These are phyloP conservation scores for Hsuehochloa calcarea DNA, from an alignment of 176 grass and related monocot species.

Conservation along the genomic window DNA sequence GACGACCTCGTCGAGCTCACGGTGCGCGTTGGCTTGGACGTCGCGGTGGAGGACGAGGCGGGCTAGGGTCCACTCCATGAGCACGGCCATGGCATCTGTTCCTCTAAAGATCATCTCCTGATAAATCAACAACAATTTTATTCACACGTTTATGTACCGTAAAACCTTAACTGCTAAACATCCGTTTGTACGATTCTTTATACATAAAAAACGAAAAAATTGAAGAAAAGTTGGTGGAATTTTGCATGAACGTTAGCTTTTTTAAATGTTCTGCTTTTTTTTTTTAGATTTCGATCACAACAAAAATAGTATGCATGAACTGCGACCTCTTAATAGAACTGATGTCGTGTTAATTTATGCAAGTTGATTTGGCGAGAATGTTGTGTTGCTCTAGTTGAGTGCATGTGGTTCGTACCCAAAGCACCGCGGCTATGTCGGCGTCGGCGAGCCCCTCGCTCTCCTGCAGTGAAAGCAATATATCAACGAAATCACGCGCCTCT, in stretches of 20 bases:
- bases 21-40: constrained; percentile 58
- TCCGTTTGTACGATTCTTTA: constrained; percentile 28
- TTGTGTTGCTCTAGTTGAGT: neutral
- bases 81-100: constrained; percentile 82
- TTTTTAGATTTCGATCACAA: neutral
- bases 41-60: constrained; percentile 64
- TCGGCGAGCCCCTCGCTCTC: constrained; percentile 62
- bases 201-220: neutral
- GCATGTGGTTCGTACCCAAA: constrained; percentile 53
- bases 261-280: neutral
- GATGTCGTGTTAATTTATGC: neutral
- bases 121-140: neutral
- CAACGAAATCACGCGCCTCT: constrained; percentile 57
- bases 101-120: constrained; percentile 96
- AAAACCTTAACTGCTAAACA: neutral
- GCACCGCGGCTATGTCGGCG: constrained; percentile 66
- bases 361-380: neutral
- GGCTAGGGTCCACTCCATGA: constrained; percentile 81
- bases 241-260: constrained; percentile 16
- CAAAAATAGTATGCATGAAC: constrained; percentile 16
- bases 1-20: constrained; percentile 60
- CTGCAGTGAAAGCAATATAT: constrained; percentile 69
- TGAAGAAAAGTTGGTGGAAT: neutral
- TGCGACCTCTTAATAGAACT: neutral
- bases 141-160: neutral